These are phyloP conservation scores for Colletotrichum musae DNA, from an alignment of 2,329 filamentous ascomycete species.

Conservation along the genomic window DNA sequence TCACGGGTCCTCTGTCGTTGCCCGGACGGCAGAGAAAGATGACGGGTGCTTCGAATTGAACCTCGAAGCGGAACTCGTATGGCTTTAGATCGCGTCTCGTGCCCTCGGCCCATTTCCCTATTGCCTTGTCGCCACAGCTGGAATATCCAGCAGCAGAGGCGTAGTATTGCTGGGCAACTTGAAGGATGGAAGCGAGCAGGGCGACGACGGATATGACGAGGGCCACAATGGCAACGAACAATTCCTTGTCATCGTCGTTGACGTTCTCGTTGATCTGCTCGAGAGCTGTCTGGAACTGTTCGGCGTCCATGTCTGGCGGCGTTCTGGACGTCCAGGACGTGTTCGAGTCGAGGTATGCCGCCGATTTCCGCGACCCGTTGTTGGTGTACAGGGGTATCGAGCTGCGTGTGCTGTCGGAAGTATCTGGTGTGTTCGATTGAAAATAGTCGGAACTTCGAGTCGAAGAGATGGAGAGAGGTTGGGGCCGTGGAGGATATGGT, in stretches of 20 bases:
- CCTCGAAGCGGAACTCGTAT: conserved; percentile 64
- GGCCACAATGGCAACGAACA: conserved; percentile 59
- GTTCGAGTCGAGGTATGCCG: not conserved
- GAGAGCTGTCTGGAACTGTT: conserved; percentile 24
- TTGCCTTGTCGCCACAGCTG: conserved; percentile 63
- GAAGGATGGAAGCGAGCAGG: conserved; percentile 59
- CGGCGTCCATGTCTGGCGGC: conserved; percentile 28
- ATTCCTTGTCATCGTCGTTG: conserved; percentile 48
- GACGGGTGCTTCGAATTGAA: conserved; percentile 64
- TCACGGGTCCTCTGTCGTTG: conserved; percentile 56
- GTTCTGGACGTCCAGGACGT: not conserved
- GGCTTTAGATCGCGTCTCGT: conserved; percentile 58
- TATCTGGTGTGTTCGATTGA: not conserved
- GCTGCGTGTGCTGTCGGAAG: not conserved
- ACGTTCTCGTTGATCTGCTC: conserved; percentile 31
- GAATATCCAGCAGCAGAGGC: conserved; percentile 65
- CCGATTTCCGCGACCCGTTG: not conserved
- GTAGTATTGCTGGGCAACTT: conserved; percentile 66
- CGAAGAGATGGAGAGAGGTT: not conserved
- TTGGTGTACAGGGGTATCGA: not conserved
- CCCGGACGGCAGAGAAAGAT: conserved; percentile 63
- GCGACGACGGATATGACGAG: conserved; percentile 64
- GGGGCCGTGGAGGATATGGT: not conserved
- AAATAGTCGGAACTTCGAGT: not conserved
- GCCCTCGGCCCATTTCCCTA: conserved; percentile 60